Base-by-base conservation (phyloP, 208 protist species). In the Leptomonas seymouri region DNA sequence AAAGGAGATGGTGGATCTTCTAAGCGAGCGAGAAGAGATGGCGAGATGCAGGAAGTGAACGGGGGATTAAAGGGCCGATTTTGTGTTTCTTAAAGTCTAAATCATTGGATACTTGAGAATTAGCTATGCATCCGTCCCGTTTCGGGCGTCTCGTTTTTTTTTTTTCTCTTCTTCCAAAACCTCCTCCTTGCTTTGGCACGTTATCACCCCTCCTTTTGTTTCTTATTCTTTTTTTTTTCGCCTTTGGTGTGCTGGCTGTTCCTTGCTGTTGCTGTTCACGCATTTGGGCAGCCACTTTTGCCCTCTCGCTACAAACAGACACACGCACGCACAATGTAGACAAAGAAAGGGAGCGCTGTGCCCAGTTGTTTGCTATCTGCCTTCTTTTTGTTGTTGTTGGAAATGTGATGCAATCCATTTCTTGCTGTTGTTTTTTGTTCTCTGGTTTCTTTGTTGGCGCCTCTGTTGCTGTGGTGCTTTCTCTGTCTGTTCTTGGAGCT, bases 1-100 rank as follows among this genome's bases (percentile, higher is more conserved):
- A 68, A 45, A 31, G 67, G 55, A 56, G 65, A 41, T 84, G 74
- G 67, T 80, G 57, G 36, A 34, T 80, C 27, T 80, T 80, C 39
- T 84, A 68, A 61, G 9, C 44, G 16, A n/a, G 7, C 3, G 15
- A 39, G 31, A 6, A 54, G 30, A 23, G 49, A 54, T 30, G 15
- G 15, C 30, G 49, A 11, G 9, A 39, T 9, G 34, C 34, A 39
- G 34, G 34, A 39, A 9, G 34, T 12, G 34, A 9, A 9, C 34
- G 34, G 9, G 34, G 34, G 9, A 9, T 9, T 12, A n/a, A n/a
- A n/a, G n/a, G n/a, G n/a, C n/a, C n/a, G n/a, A n/a, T n/a, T n/a
- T n/a, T n/a, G n/a, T n/a, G n/a, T n/a, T n/a, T n/a, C n/a, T n/a
- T n/a, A n/a, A n/a, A n/a, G n/a, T n/a, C n/a, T n/a, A n/a, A n/a